Evolutionary conservation across 345 rosid genomes (phyloP), one percentile per base, ranked within the genome.

Genomic region (Conringia planisiliqua): DNA sequence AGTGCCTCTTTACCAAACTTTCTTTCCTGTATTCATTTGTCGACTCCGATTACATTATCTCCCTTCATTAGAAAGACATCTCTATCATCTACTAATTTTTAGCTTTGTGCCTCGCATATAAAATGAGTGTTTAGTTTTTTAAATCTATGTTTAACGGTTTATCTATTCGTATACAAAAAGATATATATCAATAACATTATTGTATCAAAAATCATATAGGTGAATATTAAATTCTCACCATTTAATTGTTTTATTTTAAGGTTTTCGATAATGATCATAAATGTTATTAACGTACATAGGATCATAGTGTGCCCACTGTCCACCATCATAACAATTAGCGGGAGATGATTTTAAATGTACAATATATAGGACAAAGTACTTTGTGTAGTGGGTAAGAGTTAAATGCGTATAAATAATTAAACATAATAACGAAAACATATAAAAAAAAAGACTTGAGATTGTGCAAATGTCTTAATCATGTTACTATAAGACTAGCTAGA

Each of bases 401-500:
- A 50, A 20, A 52, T 51, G 29, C 39, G 55, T 27, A 64, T 14
- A 32, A 32, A 22, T 50, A 61, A 18, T 9, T 3, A 13, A 10
- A 10, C 17, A 52, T 20, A 7, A 17, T 16, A 42, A 68, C 14
- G 30, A 46, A 39, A 16, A 51, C 20, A 18, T 59, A 18, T 39
- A 12, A 12, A 36, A 60, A 56, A 59, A 30, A 62, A 3, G 43
- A 17, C 10, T 52, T 22, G 55, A 42, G 40, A 69, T 51, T 62
- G 35, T 18, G 70, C 4, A 75, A 75, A 40, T n/a, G 56, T 55
- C 75, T 14, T 70, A 62, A 54, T 76, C 74, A 68, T 61, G n/a
- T 76, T 70, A 62, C 60, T 62, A 43, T 55, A 52, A 42, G 69
- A 60, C 46, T 67, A 48, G 46, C 33, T 75, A 61, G 57, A 54